Evolutionary conservation across 192 early-diverging fungal genomes (phyloP).

Genomic region (Gamsiella multidivaricata): DNA sequence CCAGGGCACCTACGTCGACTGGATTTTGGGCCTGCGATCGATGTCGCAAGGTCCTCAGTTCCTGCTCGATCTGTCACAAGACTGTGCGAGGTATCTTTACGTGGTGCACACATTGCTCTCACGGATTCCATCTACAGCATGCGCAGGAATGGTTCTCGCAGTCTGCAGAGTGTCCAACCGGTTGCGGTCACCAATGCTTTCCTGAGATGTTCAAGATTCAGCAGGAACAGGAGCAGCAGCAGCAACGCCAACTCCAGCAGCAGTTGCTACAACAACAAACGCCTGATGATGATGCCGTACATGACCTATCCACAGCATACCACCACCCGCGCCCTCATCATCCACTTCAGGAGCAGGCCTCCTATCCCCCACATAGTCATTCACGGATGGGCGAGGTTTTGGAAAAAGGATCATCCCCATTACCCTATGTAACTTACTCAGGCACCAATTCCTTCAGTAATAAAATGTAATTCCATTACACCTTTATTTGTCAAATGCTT

Average conservation of each 20-base stretch:
- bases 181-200: constrained; percentile 79
- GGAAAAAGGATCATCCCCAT: constrained; percentile 21
- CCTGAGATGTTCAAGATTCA: constrained; percentile 53
- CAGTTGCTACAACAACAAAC: background rate
- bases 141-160: constrained; percentile 75
- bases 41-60: constrained; percentile 69
- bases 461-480: too few relatives aligned
- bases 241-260: constrained; percentile 17
- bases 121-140: constrained; percentile 83
- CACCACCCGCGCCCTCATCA: constrained; percentile 8
- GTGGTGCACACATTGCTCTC: constrained; percentile 85
- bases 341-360: constrained; percentile 32
- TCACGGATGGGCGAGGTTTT: background rate
- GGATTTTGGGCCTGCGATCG: constrained; percentile 77
- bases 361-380: constrained; percentile 5
- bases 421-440: background rate
- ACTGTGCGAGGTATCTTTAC: constrained; percentile 77
- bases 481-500: too few relatives aligned
- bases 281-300: constrained; percentile 5
- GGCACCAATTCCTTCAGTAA: too few relatives aligned
- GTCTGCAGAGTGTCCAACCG: constrained; percentile 74
- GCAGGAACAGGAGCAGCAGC: constrained; percentile 38
- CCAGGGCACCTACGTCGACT: constrained; percentile 33
- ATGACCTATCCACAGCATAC: constrained; percentile 15
- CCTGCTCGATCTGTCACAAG: constrained; percentile 79